phyloP scores from a whole-genome alignment of 805 yeast genomes.

The Candida anglica region DNA sequence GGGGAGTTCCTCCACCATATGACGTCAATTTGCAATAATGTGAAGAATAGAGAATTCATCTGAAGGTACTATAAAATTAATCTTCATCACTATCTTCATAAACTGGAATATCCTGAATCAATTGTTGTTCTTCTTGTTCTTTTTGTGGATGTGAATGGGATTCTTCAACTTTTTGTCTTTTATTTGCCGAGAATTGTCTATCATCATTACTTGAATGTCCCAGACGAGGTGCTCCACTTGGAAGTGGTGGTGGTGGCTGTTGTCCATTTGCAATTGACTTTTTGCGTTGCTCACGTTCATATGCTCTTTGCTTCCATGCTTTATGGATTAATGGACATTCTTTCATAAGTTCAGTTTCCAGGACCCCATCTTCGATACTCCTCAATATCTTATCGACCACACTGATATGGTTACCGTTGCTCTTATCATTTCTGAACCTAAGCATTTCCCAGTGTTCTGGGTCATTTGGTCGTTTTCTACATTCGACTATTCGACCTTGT shows the following conservation, averaged over 20 bases:
- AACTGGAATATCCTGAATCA: constrained; percentile 32
- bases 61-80: constrained; percentile 2
- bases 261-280: constrained; percentile 1
- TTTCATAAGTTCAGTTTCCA: constrained; percentile 66
- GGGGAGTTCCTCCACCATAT: background rate
- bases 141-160: constrained; percentile 5
- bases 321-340: constrained; percentile 53
- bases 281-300: constrained; percentile 26
- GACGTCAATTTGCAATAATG: background rate
- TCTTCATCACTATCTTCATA: constrained; percentile 39
- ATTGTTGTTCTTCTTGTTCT: constrained; percentile 8
- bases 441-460: constrained; percentile 74
- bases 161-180: constrained; percentile 1
- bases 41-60: too few species aligned
- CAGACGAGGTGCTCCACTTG: too few species aligned
- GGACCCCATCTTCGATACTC: constrained; percentile 83
- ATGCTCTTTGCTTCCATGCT: constrained; percentile 60
- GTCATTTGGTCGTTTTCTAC: constrained; percentile 55
- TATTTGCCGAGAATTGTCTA: background rate
- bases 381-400: constrained; percentile 80
- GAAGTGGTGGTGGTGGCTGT: constrained; percentile 3
- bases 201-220: too few species aligned
- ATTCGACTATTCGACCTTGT: constrained; percentile 86
- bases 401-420: constrained; percentile 77
- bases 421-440: constrained; percentile 90